Evolutionary conservation across 2,329 filamentous ascomycete species (phyloP), one percentile per base, ranked within the genome.

Genomic region (Eutypella sp.): DNA sequence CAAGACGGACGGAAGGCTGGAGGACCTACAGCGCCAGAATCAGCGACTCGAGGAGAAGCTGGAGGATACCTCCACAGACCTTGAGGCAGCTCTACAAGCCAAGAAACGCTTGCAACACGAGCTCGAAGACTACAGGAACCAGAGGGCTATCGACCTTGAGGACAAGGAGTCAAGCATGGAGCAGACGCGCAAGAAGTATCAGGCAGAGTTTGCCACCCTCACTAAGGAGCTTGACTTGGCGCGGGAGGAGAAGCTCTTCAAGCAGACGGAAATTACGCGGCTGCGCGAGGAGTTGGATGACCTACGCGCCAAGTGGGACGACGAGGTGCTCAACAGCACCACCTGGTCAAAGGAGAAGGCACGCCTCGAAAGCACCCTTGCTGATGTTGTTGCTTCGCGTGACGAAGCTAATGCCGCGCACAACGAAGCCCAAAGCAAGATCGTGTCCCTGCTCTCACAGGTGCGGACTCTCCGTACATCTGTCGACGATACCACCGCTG

Each of bases 261-360:
- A 78, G 79, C 89, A 93, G 56, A 82, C 87, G 29, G 91, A 96
- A 67, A 95, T 92, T 53, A 80, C 85, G 15, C 84, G 89, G 38
- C 77, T 99, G 44, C 85, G 92, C n/a, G 92, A 97, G 63, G 93
- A 99, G 67, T 82, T 97, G 20, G 93, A 99, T 58, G 90, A 96
- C 58, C 78, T 97, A 47, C 84, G 93, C 54, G 90, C 85, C 56
- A 97, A 97, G 70, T 97, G 93, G 92, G 93, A 99, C 60, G 89
- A 97, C 58, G 92, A 99, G 68, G 89, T 97, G 10, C 81, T 97
- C 57, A 97, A 97, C 70, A 95, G 89, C 67, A 95, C 90, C 15
- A 96, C 92, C 1, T 97, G 93, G 91, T 91, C 91, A 11, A 99
- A 99, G 72, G 92, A 99, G 70, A 97, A 97, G 74, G 80, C 89